Evolutionary conservation across 2,329 filamentous ascomycete species (phyloP).

Genomic region (Tolypocladium pustulatum): DNA sequence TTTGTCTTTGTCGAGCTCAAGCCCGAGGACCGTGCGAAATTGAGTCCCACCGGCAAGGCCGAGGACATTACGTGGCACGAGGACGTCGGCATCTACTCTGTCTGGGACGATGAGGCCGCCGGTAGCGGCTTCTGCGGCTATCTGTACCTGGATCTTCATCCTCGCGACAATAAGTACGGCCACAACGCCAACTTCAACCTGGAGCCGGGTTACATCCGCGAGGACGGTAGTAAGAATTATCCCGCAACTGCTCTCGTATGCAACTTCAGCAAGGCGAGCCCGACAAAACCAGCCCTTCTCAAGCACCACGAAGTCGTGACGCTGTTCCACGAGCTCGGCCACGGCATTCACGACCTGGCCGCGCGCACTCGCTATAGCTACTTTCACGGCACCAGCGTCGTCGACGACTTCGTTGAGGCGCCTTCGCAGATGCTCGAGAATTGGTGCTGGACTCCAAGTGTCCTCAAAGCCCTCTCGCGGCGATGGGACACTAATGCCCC

Average conservation of each 20-base stretch:
- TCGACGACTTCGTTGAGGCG: constrained; percentile 61
- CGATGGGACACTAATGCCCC: constrained; percentile 62
- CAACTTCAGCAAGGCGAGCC: constrained; percentile 75
- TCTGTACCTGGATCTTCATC: constrained; percentile 73
- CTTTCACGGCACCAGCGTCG: constrained; percentile 57
- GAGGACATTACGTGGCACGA: constrained; percentile 72
- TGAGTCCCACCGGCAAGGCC: constrained; percentile 57
- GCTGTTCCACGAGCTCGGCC: constrained; percentile 68
- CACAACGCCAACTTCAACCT: constrained; percentile 81
- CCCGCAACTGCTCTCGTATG: constrained; percentile 73
- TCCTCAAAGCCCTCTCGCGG: constrained; percentile 55
- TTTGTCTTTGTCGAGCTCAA: constrained; percentile 66
- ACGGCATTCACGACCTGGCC: constrained; percentile 61
- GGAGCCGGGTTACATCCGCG: constrained; percentile 57
- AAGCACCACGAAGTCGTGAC: constrained; percentile 79
- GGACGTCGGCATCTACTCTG: constrained; percentile 72
- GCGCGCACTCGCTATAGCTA: constrained; percentile 51
- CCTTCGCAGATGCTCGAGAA: constrained; percentile 67
- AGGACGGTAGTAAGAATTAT: constrained; percentile 61
- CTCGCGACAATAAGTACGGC: constrained; percentile 71
- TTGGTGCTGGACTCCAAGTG: constrained; percentile 61
- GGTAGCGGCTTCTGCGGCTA: constrained; percentile 70
- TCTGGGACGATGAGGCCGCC: constrained; percentile 67
- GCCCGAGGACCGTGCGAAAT: constrained; percentile 50
- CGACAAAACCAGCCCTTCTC: constrained; percentile 65